Evolutionary conservation across 2,329 filamentous ascomycete genomes (phyloP).

Genomic region (Neocucurbitaria cava): DNA sequence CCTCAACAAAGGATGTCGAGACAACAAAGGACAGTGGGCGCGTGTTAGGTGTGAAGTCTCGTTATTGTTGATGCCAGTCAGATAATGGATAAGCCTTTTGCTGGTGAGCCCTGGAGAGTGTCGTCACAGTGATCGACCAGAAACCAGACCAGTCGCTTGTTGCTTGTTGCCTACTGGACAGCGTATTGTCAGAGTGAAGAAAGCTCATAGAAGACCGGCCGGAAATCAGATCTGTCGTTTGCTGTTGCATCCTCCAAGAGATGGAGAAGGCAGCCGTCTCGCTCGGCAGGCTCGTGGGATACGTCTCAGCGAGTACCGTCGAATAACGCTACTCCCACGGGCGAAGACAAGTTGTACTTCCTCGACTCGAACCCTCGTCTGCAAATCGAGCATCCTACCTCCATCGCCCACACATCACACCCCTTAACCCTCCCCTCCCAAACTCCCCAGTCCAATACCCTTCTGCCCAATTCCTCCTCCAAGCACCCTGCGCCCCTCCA

Average conservation of each 20-base stretch:
- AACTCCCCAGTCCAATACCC: conserved; percentile 13
- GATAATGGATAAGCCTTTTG: too few species aligned
- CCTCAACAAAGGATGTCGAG: too few species aligned
- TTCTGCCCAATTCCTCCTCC: neutral
- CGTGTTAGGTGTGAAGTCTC: too few species aligned
- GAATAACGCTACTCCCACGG: conserved; percentile 98
- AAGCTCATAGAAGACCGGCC: neutral
- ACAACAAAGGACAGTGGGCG: too few species aligned
- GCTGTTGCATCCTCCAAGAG: conserved; percentile 75
- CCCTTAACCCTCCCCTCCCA: conserved; percentile 25
- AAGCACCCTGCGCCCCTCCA: neutral
- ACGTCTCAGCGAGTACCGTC: conserved; percentile 97
- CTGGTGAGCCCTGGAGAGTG: too few species aligned
- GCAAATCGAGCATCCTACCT: conserved; percentile 98
- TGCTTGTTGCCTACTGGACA: too few species aligned
- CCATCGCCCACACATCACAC: too few species aligned
- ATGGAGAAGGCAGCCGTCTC: conserved; percentile 98
- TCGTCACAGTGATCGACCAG: too few species aligned
- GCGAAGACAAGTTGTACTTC: conserved; percentile 99
- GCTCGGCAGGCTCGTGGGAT: conserved; percentile 91
- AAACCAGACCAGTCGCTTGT: too few species aligned
- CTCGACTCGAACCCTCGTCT: conserved; percentile 98
- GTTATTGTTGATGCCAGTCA: too few species aligned
- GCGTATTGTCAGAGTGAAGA: too few species aligned
- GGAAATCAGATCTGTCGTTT: neutral